phyloP scores from a whole-genome alignment of 169 alveolate genomes.

The Plasmodium sp. region DNA sequence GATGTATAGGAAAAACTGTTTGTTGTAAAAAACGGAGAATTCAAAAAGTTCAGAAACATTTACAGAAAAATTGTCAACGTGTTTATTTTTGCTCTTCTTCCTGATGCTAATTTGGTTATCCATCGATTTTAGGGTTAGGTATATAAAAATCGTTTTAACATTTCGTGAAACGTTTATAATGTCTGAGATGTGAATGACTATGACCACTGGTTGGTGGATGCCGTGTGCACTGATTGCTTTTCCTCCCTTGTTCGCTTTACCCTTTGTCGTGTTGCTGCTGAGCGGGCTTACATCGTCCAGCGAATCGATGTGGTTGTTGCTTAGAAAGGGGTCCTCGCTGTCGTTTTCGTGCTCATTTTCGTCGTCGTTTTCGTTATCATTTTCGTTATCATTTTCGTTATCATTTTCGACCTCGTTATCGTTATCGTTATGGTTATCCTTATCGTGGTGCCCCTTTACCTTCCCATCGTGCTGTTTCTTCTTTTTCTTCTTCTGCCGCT shows the following conservation, averaged over 20 bases:
- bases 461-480: not conserved
- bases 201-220: not conserved
- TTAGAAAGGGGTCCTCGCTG: not conserved
- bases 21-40: not conserved
- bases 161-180: constrained; percentile 43
- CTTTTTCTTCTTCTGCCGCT: constrained; percentile 18
- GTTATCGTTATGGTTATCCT: not conserved
- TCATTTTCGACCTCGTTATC: not conserved
- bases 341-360: not conserved
- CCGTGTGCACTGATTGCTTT: not conserved
- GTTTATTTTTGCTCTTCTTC: constrained; percentile 34
- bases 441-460: not conserved
- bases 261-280: not conserved
- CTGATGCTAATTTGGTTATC: constrained; percentile 44
- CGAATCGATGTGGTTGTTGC: constrained; percentile 17
- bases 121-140: constrained; percentile 43
- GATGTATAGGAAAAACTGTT: constrained; percentile 7
- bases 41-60: constrained; percentile 54
- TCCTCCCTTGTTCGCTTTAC: not conserved
- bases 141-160: constrained; percentile 18
- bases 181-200: constrained; percentile 56
- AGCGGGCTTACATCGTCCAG: not conserved
- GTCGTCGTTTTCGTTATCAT: not conserved
- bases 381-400: not conserved
- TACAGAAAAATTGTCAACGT: constrained; percentile 26